These are phyloP conservation scores for Cystoderma amianthinum DNA, from an alignment of 768 basidiomycete genomes.

Conservation along the genomic window DNA sequence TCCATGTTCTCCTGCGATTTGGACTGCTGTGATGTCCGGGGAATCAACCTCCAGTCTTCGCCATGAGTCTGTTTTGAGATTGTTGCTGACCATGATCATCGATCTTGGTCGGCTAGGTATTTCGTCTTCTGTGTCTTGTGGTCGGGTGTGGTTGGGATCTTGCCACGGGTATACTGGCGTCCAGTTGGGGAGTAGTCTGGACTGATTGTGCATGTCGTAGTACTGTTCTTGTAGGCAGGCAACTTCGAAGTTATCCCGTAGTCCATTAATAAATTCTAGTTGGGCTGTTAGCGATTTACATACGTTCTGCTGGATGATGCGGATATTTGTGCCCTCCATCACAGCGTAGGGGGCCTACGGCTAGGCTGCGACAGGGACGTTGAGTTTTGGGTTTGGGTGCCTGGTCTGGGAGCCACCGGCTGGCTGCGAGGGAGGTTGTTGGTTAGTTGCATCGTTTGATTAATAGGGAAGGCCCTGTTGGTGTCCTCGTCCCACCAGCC, in stretches of 20 bases:
- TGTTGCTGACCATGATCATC: conserved; percentile 11
- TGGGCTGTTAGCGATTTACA: not conserved
- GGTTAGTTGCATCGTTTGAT: not conserved
- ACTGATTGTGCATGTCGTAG: conserved; percentile 13
- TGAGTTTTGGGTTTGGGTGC: not conserved
- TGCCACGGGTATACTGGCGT: conserved; percentile 6
- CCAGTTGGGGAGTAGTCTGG: conserved; percentile 9
- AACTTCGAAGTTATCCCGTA: not conserved
- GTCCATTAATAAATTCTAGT: not conserved
- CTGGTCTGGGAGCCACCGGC: not conserved
- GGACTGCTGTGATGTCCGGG: conserved; percentile 17
- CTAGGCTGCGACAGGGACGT: too few relatives aligned
- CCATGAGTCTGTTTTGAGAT: conserved; percentile 14
- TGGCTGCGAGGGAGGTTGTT: not conserved
- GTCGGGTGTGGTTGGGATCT: conserved; percentile 1
- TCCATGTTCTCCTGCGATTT: conserved; percentile 8
- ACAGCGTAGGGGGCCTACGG: not conserved
- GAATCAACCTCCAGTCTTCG: conserved; percentile 9
- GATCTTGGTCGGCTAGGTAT: too few relatives aligned
- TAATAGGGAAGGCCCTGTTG: not conserved
- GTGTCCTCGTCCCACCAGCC: not conserved
- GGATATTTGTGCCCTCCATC: not conserved
- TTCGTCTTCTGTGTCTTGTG: too few relatives aligned
- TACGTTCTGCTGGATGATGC: not conserved
- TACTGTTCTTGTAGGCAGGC: conserved; percentile 1